Evolutionary conservation across 2,329 filamentous ascomycete genomes (phyloP).

Genomic region (Myriosclerotinia curreyana): DNA sequence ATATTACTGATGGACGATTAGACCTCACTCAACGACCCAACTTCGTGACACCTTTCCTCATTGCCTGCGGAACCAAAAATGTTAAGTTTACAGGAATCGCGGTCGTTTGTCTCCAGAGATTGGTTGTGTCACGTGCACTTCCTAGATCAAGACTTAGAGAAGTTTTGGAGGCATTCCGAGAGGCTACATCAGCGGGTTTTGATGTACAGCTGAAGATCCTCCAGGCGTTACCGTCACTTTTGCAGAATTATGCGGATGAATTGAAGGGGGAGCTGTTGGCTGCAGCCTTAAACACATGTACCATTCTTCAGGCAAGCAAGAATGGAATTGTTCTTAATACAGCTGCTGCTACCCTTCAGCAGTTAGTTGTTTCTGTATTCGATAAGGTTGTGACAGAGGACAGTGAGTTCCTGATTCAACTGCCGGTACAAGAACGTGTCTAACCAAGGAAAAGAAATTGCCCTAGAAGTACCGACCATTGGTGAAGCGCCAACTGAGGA

Average conservation of each 20-base stretch:
- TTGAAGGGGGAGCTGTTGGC: constrained; percentile 78
- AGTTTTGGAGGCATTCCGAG: constrained; percentile 81
- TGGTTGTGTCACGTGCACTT: constrained; percentile 78
- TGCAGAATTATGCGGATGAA: constrained; percentile 85
- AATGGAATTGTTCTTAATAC: constrained; percentile 93
- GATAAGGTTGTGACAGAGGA: constrained; percentile 86
- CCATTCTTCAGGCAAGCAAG: constrained; percentile 85
- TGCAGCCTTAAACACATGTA: constrained; percentile 84
- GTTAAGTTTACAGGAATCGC: constrained; percentile 85
- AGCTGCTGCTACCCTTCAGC: constrained; percentile 92
- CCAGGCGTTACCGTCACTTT: constrained; percentile 81
- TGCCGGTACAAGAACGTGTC: not conserved
- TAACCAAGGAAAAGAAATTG: constrained; percentile 34
- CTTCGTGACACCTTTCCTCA: constrained; percentile 90
- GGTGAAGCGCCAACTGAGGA: constrained; percentile 67
- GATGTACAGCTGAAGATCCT: constrained; percentile 96
- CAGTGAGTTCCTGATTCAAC: constrained; percentile 49
- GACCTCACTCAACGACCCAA: constrained; percentile 77
- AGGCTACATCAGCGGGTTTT: constrained; percentile 74
- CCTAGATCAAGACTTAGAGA: constrained; percentile 78
- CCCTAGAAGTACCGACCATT: constrained; percentile 53
- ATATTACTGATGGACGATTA: constrained; percentile 41
- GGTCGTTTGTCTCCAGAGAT: constrained; percentile 81
- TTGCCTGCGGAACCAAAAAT: constrained; percentile 88
- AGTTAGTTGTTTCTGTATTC: constrained; percentile 87